Base-by-base conservation (phyloP, 2,329 filamentous ascomycete genomes). In the Arthrobotrys megalospora region DNA sequence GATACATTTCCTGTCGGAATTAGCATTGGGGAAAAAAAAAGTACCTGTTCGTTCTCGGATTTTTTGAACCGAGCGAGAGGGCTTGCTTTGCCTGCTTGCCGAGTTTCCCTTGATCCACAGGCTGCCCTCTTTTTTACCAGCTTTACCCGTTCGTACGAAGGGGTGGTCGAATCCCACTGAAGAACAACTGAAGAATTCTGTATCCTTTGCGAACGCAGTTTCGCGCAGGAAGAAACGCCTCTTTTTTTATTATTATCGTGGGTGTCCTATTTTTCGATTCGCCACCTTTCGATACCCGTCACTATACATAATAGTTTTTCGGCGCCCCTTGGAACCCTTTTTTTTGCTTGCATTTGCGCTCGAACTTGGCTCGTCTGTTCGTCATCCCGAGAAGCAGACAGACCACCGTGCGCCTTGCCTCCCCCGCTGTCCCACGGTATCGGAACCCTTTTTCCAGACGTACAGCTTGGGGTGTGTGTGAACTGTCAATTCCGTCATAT, bases 401-500 rank as follows among this genome's bases (percentile, higher is more conserved):
- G 21, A 63, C 47, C 67, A 41, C 53, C 53, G 45, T 76, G 64
- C 47, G 64, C 70, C 52, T 60, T 63, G 34, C 21, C 21, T 11
- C 36, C 69, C 69, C 48, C 65, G 58, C 50, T 32, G 73, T 71
- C 32, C 65, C 73, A 77, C 73, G 48, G 73, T 77, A 65, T 65
- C 65, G 65, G 65, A 70, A 77, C 65, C 36, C 36, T 19, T 28
- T 43, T 43, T 60, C 28, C 3, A 53, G 24, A 55, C 52, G 12
- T 55, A 55, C 50, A 53, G 52, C 32, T 58, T 60, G 32, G 36
- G 32, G 53, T 14, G 55, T n/a, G 19, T 19, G 55, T 60, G 36
- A 60, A 60, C 55, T 60, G 36, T 60, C 55, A 60, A 60, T 60
- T 60, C 55, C 36, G 55, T 60, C 55, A 60, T 60, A 60, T 60